These are phyloP conservation scores for Aeschynomene evenia DNA, from an alignment of 306 rosid species.

Conservation along the genomic window DNA sequence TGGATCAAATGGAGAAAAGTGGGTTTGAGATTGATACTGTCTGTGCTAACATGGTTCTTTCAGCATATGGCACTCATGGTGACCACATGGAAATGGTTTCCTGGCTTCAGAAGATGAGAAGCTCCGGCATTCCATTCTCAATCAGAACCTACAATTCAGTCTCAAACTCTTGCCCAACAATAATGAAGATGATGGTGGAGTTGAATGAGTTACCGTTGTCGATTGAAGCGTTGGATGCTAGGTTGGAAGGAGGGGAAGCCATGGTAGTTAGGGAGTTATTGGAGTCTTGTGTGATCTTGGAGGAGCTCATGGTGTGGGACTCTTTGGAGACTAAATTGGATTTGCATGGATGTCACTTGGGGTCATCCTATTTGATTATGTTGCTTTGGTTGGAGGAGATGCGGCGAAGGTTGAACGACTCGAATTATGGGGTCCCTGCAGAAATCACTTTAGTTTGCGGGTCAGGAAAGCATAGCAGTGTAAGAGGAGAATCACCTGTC, in stretches of 20 bases:
- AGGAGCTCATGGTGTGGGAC: slow-evolving; percentile 66
- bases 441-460: slow-evolving; percentile 66
- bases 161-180: slow-evolving; percentile 55
- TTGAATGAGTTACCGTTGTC: slow-evolving; percentile 44
- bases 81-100: slow-evolving; percentile 56
- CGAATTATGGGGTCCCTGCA: slow-evolving; percentile 32
- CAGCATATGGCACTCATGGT: slow-evolving; percentile 61
- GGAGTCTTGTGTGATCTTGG: slow-evolving; percentile 43
- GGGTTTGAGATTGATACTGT: slow-evolving; percentile 57
- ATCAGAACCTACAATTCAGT: slow-evolving; percentile 72
- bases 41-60: slow-evolving; percentile 75
- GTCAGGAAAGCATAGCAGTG: slow-evolving; percentile 74
- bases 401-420: slow-evolving; percentile 39
- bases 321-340: slow-evolving; percentile 71
- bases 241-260: slow-evolving; percentile 59
- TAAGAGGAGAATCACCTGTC: slow-evolving; percentile 66
- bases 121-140: slow-evolving; percentile 46
- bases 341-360: slow-evolving; percentile 75
- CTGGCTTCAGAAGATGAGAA: slow-evolving; percentile 68
- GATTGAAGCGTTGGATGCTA: slow-evolving; percentile 38
- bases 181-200: slow-evolving; percentile 46
- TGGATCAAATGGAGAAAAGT: slow-evolving; percentile 54
- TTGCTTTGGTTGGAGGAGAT: slow-evolving; percentile 74
- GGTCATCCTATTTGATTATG: slow-evolving; percentile 63
- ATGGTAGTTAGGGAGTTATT: slow-evolving; percentile 60